Conservation (phyloP, 805 yeast species). For the Vanderwaltozyma tropicalis region DNA sequence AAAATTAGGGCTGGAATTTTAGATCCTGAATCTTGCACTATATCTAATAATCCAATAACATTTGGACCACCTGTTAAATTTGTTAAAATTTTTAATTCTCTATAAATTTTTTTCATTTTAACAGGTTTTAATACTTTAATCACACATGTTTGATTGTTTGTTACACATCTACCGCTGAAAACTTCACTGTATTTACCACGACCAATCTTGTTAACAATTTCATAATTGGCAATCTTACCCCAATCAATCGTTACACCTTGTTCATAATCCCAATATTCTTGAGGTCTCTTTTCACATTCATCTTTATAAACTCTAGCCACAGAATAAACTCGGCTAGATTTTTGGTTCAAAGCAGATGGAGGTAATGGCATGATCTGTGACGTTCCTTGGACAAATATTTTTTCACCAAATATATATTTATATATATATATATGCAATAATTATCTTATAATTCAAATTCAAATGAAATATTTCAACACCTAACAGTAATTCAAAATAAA, state of each 20-base stretch:
- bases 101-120: conserved; percentile 78
- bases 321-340: conserved; percentile 34
- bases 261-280: conserved; percentile 82
- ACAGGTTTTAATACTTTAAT: conserved; percentile 90
- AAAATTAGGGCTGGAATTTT: conserved; percentile 82
- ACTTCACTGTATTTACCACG: conserved; percentile 95
- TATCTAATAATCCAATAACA: conserved; percentile 63
- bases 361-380: conserved; percentile 21
- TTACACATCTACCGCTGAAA: conserved; percentile 68
- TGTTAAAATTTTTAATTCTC: conserved; percentile 81
- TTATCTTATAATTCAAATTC: neutral
- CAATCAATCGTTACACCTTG: conserved; percentile 56
- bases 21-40: conserved; percentile 68
- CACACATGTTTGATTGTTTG: conserved; percentile 55
- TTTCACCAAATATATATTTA: no score
- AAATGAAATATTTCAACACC: no score
- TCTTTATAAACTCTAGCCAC: conserved; percentile 73
- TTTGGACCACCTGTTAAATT: conserved; percentile 62
- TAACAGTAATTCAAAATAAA: no score
- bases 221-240: conserved; percentile 81
- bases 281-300: conserved; percentile 66
- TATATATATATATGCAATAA: no score
- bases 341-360: conserved; percentile 27
- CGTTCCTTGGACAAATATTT: no score
- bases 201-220: conserved; percentile 75